Evolutionary conservation across 2,329 filamentous ascomycete species (phyloP), one percentile per base, ranked within the genome.

Genomic region (Aspergillus uvarum): DNA sequence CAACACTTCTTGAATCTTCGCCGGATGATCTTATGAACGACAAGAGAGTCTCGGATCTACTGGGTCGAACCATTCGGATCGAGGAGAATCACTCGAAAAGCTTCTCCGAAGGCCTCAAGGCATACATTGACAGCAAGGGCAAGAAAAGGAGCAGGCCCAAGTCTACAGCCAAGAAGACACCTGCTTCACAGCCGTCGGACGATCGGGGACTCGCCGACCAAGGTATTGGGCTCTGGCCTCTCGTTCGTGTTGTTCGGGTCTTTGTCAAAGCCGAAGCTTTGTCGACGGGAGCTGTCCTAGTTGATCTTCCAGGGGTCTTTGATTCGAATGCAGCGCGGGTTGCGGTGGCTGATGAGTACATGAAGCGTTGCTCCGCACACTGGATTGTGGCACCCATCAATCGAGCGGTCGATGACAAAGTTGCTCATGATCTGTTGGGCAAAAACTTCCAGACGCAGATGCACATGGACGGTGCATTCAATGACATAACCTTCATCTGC

Each of bases 361-460:
- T 62, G 55, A 62, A 59, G 29, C 35, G 19, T 5, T 64, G 62
- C 26, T 56, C 57, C 0, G 59, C 62, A 3, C 59, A 62, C n/a
- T 65, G 62, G 62, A 31, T 64, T 4, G 47, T 64, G 3, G 51
- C 62, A 0, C 63, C 62, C 3, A 88, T 89, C 59, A 83, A 77
- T 42, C 76, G 86, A 12, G 83, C 83, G 1, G 83, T 88, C 1
- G 83, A 87, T 61, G 83, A 87, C 63, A 85, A 86, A 66, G 79
- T 82, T 2, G 84, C 85, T 0, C 83, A 84, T 59, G 79, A 77
- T 0, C 73, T 88, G 1, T 74, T 88, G 7, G 84, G 84, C 0
- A 77, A 84, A 19, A 78, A 79, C 0, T 87, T 87, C 74, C 85
- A 82, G 65, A 76, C 81, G 0, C 86, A 88, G 64, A 73, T 88